Evolutionary conservation across 2,329 filamentous ascomycete genomes (phyloP), one percentile per base, ranked within the genome.

Genomic region (Fusarium annulatum): DNA sequence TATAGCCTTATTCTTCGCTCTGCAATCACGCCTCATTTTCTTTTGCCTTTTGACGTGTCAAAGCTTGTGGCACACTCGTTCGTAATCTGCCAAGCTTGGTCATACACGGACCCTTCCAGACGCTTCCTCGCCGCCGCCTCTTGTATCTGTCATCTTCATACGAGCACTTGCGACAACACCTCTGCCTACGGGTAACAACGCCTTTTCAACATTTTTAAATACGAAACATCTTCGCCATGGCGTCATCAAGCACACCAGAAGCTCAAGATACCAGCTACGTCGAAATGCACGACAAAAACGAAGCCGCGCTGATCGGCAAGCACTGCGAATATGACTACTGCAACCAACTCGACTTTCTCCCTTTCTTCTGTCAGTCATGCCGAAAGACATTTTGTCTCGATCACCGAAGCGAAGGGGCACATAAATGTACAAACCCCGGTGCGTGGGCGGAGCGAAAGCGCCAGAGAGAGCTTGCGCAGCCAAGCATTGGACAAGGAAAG

Each of bases 311-410:
- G 30, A 92, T 98, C 77, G 96, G 96, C 82, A 90, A 90, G 71
- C 95, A 98, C 86, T 99, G 96, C 88, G 91, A 98, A 82, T 92
- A 93, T 84, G 87, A 92, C 74, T 97, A 94, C 87, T 99, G 96
- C 87, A 93, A 95, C 81, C 93, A 96, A 80, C 93, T 98, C 69
- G 96, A 98, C 84, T 98, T 99, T 82, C 90, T 99, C 9, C 96
- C 96, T 8, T 98, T 98, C 83, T 89, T 91, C 80, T 99, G 96
- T 85, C 94, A 97, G 81, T 96, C 93, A 76, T 99, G 96, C 85
- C 89, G 82, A 73, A 89, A 90, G 66, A 96, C 93, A 21, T 99
- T 91, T 85, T 99, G 97, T 82, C 92, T 97, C 75, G 96, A 98
- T 80, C 96, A 99, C 86, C 93, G 96, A 62, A 92, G 91, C 78